These are phyloP conservation scores for Chytriomyces confervae DNA, from an alignment of 192 early-diverging fungal species.

Conservation along the genomic window DNA sequence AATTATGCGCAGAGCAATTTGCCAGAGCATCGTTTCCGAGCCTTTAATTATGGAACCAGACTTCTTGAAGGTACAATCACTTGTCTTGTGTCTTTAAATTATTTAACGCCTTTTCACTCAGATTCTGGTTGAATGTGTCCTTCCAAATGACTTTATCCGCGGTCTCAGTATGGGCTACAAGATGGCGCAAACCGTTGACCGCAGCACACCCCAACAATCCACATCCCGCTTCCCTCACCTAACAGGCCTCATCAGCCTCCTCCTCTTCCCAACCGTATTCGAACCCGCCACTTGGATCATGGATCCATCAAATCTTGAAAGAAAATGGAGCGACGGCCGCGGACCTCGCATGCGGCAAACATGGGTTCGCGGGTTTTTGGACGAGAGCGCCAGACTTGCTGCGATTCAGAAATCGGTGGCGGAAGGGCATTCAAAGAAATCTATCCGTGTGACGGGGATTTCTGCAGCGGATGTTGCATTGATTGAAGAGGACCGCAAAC, in stretches of 20 bases:
- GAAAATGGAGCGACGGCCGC: conserved; percentile 28
- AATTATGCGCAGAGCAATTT: conserved; percentile 33
- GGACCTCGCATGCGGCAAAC: conserved; percentile 24
- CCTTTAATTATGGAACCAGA: conserved; percentile 47
- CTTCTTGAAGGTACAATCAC: conserved; percentile 39
- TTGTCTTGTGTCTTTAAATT: conserved; percentile 8
- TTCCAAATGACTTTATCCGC: conserved; percentile 49
- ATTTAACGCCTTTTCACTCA: conserved; percentile 17
- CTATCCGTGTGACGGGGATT: neutral
- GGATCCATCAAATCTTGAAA: conserved; percentile 24
- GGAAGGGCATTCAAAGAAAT: neutral
- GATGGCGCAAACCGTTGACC: conserved; percentile 47
- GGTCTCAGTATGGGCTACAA: conserved; percentile 47
- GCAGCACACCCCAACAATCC: conserved; percentile 1
- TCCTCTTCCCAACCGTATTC: conserved; percentile 77
- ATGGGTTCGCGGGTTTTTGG: conserved; percentile 32
- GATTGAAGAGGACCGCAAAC: neutral
- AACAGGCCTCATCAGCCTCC: conserved; percentile 59
- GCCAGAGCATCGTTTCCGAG: conserved; percentile 53
- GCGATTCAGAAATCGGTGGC: neutral
- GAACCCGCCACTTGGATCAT: conserved; percentile 52
- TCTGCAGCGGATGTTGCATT: neutral
- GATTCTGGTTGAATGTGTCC: conserved; percentile 47
- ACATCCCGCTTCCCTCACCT: conserved; percentile 40
- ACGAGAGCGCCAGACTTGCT: conserved; percentile 4